A percentile compares a stretch with the other conserved stretches of the same genome.
Evolutionary conservation across 768 basidiomycete species (phyloP).

Genomic region (Pholiota molesta): DNA sequence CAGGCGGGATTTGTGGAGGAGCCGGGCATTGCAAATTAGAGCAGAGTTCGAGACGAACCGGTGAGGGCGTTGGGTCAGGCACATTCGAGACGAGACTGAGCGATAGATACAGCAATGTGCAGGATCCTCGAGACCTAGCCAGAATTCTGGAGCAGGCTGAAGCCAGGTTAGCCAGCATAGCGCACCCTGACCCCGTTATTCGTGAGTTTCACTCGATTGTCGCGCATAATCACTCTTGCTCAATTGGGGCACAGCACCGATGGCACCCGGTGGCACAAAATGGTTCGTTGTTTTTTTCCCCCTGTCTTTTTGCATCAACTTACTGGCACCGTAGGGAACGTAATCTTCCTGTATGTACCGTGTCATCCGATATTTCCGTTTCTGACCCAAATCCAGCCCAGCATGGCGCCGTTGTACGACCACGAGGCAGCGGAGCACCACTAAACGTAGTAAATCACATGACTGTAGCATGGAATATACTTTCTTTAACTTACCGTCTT

Average conservation of each 20-base stretch:
- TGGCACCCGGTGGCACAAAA: slow-evolving; percentile 92
- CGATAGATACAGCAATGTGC: slow-evolving; percentile 61
- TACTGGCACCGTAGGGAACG: slow-evolving; percentile 61
- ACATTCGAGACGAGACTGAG: slow-evolving; percentile 9
- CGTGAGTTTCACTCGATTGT: slow-evolving; percentile 54
- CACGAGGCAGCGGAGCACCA: slow-evolving; percentile 49
- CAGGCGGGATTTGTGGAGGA: slow-evolving; percentile 84
- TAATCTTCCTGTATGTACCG: slow-evolving; percentile 67
- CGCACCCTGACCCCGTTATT: slow-evolving; percentile 93
- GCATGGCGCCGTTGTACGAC: slow-evolving; percentile 66
- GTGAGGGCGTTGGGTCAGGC: slow-evolving; percentile 29
- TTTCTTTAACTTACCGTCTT: slow-evolving; percentile 15
- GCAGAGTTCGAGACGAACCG: slow-evolving; percentile 94
- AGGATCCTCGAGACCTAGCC: slow-evolving; percentile 82
- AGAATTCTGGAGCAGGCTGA: slow-evolving; percentile 81
- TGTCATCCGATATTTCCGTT: slow-evolving; percentile 7
- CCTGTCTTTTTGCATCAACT: background rate
- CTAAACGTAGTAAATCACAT: slow-evolving; percentile 34
- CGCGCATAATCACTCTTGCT: slow-evolving; percentile 10
- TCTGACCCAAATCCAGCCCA: slow-evolving; percentile 47
- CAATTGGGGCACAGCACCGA: slow-evolving; percentile 56
- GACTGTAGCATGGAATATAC: slow-evolving; percentile 26
- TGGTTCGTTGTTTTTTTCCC: slow-evolving; percentile 65
- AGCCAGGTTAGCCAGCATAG: slow-evolving; percentile 61
- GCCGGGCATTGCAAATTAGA: slow-evolving; percentile 81